Base-by-base conservation (phyloP, 768 basidiomycete species). In the Termitomyces eurrhizus region DNA sequence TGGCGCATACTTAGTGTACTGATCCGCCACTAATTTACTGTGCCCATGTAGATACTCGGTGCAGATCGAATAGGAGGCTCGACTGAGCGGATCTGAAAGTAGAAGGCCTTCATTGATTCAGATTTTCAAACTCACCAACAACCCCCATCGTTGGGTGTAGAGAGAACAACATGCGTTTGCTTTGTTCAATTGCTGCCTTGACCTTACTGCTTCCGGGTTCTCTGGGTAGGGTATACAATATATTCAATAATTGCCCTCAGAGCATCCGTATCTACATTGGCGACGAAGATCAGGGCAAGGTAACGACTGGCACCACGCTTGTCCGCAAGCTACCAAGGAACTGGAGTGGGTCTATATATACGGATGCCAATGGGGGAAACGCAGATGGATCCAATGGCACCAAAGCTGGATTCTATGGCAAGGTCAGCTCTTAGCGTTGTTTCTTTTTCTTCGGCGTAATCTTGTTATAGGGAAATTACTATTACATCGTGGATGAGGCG, bases 401-500 rank as follows among this genome's bases (percentile, higher is more conserved):
- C 24, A 68, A 67, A 50, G 72, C 69, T 24, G 71, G 72, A 39
- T 72, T 72, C 53, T 68, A 68, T 42, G 66, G 69, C 29, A 60
- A 66, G 56, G 71, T 70, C 44, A 58, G 63, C 56, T 42, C 18
- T n/a, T 52, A 21, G 21, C 26, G 32, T 41, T 48, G 35, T 57
- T n/a, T 16, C 7, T 44, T 32, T 32, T n/a, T 18, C n/a, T n/a
- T n/a, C n/a, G n/a, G n/a, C n/a, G 36, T 41, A 21, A 54, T 37
- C 11, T 29, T 21, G 12, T 29, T 45, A 45, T 35, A 73, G 69
- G 56, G 60, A 7, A 50, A 64, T 32, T 67, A 68, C 53, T 76
- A 74, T 56, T 75, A 72, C 45, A 66, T 75, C 32, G 71, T 74
- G 36, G 71, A 74, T 56, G 52, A 65, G 3, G 60, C 68, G 21